These are phyloP conservation scores for Sporothrix schenckii DNA, from an alignment of 2,329 filamentous ascomycete species.

Conservation along the genomic window DNA sequence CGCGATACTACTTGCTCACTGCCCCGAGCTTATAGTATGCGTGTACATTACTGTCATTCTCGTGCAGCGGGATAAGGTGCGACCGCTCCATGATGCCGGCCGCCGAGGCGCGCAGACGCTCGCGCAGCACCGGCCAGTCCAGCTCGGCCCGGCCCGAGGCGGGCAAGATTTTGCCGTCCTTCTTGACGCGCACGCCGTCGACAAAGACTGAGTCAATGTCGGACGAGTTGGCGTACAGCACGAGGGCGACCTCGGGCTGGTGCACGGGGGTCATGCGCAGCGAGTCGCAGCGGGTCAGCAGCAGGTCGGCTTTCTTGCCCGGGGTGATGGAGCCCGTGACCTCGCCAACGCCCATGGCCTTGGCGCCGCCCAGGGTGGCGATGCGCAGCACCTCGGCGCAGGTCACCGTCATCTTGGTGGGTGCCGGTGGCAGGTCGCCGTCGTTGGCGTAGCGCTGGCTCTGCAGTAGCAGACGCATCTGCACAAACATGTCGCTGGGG, in stretches of 20 bases:
- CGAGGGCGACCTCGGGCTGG: conserved; percentile 15
- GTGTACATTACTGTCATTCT: conserved; percentile 8
- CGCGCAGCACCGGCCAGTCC: conserved; percentile 19
- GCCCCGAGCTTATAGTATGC: conserved; percentile 1
- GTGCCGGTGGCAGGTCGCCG: conserved; percentile 4
- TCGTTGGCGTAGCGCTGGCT: conserved; percentile 18
- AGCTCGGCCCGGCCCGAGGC: conserved; percentile 3
- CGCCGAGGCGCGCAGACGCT: neutral
- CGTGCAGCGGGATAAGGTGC: neutral
- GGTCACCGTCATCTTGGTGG: neutral
- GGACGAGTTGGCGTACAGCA: conserved; percentile 15
- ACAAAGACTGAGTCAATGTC: conserved; percentile 21
- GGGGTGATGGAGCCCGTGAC: conserved; percentile 22
- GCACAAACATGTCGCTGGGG: neutral
- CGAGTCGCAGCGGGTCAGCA: conserved; percentile 20
- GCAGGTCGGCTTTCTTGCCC: conserved; percentile 16
- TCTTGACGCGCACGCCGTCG: conserved; percentile 10
- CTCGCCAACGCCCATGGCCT: conserved; percentile 4
- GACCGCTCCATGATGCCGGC: conserved; percentile 15
- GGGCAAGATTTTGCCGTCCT: conserved; percentile 10
- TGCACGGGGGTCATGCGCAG: conserved; percentile 26
- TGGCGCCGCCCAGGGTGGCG: conserved; percentile 20
- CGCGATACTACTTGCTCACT: neutral
- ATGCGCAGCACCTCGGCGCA: conserved; percentile 16
- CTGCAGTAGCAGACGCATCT: conserved; percentile 28